Evolutionary conservation across 768 basidiomycete genomes (phyloP).

Genomic region (Leccinum ochraceum): DNA sequence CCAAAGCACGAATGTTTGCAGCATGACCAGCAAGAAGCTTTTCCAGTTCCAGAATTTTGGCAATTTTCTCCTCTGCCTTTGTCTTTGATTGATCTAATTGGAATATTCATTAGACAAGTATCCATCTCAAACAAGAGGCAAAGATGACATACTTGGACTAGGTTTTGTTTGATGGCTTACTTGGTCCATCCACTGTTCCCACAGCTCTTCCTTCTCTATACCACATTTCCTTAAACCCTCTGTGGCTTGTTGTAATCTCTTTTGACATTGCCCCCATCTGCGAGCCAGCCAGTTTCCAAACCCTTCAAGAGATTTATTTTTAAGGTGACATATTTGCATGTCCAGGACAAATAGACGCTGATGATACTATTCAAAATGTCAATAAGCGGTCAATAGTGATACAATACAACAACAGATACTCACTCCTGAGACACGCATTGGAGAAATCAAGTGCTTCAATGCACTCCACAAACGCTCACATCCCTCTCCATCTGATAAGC

Average conservation of each 20-base stretch:
- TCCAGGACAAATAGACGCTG: not conserved
- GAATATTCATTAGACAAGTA: too few relatives aligned
- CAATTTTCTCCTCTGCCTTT: too few relatives aligned
- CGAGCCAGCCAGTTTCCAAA: not conserved
- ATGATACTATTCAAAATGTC: not conserved
- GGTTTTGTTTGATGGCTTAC: not conserved
- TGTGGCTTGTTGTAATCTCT: not conserved
- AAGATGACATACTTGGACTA: not conserved
- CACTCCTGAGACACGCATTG: not conserved
- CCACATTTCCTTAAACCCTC: not conserved
- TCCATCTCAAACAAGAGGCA: too few relatives aligned
- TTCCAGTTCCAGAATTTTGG: too few relatives aligned
- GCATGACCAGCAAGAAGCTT: too few relatives aligned
- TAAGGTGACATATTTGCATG: not conserved
- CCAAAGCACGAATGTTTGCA: not conserved
- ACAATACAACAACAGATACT: too few relatives aligned
- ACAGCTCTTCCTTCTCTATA: not conserved
- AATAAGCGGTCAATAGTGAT: too few relatives aligned
- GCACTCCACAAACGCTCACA: not conserved
- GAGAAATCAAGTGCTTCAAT: not conserved
- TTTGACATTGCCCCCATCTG: not conserved
- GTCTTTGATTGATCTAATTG: too few relatives aligned
- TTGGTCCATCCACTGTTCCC: not conserved
- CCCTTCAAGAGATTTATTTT: not conserved
- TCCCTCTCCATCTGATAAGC: not conserved